A percentile compares a stretch with the other conserved stretches of the same genome.
phyloP scores from a whole-genome alignment of 805 yeast species.

The Pichia heedii region DNA sequence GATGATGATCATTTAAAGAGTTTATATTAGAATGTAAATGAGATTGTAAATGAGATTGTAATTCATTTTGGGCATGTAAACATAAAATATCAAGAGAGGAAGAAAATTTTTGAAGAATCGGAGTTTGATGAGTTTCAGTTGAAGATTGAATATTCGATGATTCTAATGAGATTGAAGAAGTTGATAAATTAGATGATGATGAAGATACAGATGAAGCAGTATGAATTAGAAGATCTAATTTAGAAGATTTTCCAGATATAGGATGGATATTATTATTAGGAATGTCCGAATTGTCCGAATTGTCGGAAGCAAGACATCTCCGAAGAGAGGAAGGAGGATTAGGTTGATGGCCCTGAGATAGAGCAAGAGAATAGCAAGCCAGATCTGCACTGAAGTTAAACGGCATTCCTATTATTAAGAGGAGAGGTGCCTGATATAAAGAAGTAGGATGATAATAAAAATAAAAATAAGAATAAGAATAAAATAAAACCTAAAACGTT shows the following conservation, averaged over 20 bases:
- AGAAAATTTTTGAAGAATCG: not conserved
- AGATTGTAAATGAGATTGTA: not conserved
- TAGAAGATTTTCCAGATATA: conserved; percentile 12
- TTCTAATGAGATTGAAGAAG: too few species aligned
- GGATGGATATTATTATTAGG: not conserved
- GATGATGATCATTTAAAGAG: too few species aligned
- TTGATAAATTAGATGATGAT: conserved; percentile 1
- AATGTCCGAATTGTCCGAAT: too few species aligned
- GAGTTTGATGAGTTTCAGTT: too few species aligned
- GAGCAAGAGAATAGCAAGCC: conserved; percentile 22
- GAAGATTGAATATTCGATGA: too few species aligned
- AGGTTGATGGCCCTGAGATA: too few species aligned
- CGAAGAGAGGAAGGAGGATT: too few species aligned
- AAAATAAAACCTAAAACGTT: too few species aligned
- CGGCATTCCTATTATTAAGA: conserved; percentile 6
- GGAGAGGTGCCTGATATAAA: not conserved
- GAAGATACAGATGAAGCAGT: conserved; percentile 21
- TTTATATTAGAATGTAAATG: conserved; percentile 1
- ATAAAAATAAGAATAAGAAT: too few species aligned
- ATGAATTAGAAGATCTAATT: conserved; percentile 24
- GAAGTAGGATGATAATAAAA: too few species aligned
- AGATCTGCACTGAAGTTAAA: conserved; percentile 21
- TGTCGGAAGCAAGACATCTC: too few species aligned
- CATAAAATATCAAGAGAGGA: not conserved
- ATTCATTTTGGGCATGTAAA: not conserved